Evolutionary conservation across 2,329 filamentous ascomycete species (phyloP).

Genomic region (Setomelanomma holmii): DNA sequence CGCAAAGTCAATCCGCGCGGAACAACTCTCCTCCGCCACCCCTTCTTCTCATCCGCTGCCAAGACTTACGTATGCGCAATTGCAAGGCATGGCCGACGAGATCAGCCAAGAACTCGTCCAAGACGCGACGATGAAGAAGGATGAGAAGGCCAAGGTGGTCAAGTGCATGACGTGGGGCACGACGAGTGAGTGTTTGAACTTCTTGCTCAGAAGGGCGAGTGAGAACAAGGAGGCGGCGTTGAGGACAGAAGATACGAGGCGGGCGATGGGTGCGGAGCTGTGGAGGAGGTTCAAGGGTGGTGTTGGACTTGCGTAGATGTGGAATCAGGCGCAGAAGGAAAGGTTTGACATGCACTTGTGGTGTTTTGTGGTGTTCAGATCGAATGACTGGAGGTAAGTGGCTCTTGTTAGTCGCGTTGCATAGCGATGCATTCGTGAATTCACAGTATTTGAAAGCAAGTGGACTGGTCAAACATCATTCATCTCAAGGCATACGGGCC

Average conservation of each 20-base stretch:
- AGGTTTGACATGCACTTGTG: background rate
- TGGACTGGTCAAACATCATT: no score
- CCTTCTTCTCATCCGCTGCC: conserved; percentile 38
- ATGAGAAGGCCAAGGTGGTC: conserved; percentile 54
- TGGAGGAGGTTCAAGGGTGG: conserved; percentile 45
- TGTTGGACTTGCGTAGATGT: conserved; percentile 30
- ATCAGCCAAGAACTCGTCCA: conserved; percentile 69
- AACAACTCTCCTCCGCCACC: conserved; percentile 41
- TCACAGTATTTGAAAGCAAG: no score
- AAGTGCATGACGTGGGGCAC: conserved; percentile 66
- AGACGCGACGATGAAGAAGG: conserved; percentile 47
- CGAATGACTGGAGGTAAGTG: background rate
- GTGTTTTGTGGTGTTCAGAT: background rate
- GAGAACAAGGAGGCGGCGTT: conserved; percentile 68
- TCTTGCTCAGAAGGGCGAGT: conserved; percentile 64
- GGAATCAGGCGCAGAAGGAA: background rate
- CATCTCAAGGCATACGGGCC: no score
- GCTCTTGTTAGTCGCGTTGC: background rate
- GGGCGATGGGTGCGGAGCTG: conserved; percentile 61
- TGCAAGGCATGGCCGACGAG: conserved; percentile 96
- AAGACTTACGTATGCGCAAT: conserved; percentile 71
- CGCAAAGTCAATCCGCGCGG: conserved; percentile 58
- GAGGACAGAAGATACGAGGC: conserved; percentile 60
- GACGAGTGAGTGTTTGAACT: conserved; percentile 80
- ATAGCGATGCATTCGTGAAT: background rate